phyloP scores from a whole-genome alignment of 192 early-diverging fungal species.

The Gryganskiella cystojenkinii region DNA sequence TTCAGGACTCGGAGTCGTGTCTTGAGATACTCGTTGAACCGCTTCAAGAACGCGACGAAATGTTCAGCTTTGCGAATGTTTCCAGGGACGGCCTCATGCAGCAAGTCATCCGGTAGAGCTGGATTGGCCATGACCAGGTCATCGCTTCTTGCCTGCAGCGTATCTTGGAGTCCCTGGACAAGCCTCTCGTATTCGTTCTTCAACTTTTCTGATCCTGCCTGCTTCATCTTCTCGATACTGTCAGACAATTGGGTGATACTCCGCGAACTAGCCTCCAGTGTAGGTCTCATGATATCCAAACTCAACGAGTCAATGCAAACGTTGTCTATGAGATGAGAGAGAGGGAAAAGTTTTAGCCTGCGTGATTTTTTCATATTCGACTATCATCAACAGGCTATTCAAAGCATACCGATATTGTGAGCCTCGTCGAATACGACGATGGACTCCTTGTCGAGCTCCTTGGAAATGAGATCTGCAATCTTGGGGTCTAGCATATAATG shows the following conservation, averaged over 20 bases:
- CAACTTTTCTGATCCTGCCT: slow-evolving; percentile 88
- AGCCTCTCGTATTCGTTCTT: slow-evolving; percentile 90
- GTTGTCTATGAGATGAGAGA: no score
- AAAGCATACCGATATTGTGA: slow-evolving; percentile 90
- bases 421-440: slow-evolving; percentile 99
- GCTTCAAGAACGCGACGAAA: slow-evolving; percentile 95
- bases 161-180: slow-evolving; percentile 87
- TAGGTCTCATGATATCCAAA: slow-evolving; percentile 91
- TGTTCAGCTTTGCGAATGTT: slow-evolving; percentile 98
- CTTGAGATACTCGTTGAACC: slow-evolving; percentile 98
- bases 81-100: slow-evolving; percentile 95
- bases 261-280: slow-evolving; percentile 88
- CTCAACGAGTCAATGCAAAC: slow-evolving; percentile 98
- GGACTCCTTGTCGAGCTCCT: slow-evolving; percentile 91
- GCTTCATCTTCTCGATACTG: slow-evolving; percentile 85
- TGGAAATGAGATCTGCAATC: slow-evolving; percentile 97
- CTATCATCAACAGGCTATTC: not conserved
- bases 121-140: slow-evolving; percentile 95
- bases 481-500: slow-evolving; percentile 99
- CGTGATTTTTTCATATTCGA: not conserved
- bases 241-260: slow-evolving; percentile 78
- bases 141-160: slow-evolving; percentile 78
- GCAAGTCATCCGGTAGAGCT: slow-evolving; percentile 92
- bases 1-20: slow-evolving; percentile 96
- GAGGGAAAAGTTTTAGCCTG: no score